A percentile compares a stretch with the other conserved stretches of the same genome.
Conservation (phyloP, 257 asterid species). For the Solanum ossicruentum region DNA sequence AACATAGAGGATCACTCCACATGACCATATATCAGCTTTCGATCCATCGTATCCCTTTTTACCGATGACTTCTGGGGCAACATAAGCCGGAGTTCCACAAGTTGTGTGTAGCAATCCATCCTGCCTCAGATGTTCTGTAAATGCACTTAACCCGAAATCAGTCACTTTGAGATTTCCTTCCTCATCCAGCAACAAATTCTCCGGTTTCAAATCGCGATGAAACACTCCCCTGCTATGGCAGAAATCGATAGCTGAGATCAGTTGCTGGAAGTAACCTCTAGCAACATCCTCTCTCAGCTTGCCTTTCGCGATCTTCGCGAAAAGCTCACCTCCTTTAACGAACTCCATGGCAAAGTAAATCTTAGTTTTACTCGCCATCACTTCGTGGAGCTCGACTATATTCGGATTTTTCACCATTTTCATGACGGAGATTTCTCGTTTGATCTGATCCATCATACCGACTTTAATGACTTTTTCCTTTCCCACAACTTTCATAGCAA, state of each 20-base stretch:
- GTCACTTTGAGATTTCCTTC: conserved; percentile 40
- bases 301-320: conserved; percentile 29
- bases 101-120: conserved; percentile 43
- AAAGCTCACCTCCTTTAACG: conserved; percentile 43
- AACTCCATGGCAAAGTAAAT: conserved; percentile 45
- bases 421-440: conserved; percentile 44
- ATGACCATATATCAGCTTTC: conserved; percentile 50
- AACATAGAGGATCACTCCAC: conserved; percentile 38
- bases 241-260: conserved; percentile 41
- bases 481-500: conserved; percentile 46
- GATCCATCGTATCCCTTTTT: conserved; percentile 48
- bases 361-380: conserved; percentile 46
- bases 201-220: conserved; percentile 43
- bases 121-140: conserved; percentile 24
- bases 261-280: conserved; percentile 37
- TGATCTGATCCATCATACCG: conserved; percentile 57
- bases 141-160: conserved; percentile 43
- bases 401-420: conserved; percentile 47
- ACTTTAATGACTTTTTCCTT: conserved; percentile 43
- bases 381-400: conserved; percentile 44
- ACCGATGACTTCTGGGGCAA: conserved; percentile 44
- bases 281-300: conserved; percentile 36
- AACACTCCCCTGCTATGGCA: conserved; percentile 50
- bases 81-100: conserved; percentile 47
- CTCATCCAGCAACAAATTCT: conserved; percentile 32